These are phyloP conservation scores for Gossypium arboreum DNA, from an alignment of 345 rosid species.

Conservation along the genomic window DNA sequence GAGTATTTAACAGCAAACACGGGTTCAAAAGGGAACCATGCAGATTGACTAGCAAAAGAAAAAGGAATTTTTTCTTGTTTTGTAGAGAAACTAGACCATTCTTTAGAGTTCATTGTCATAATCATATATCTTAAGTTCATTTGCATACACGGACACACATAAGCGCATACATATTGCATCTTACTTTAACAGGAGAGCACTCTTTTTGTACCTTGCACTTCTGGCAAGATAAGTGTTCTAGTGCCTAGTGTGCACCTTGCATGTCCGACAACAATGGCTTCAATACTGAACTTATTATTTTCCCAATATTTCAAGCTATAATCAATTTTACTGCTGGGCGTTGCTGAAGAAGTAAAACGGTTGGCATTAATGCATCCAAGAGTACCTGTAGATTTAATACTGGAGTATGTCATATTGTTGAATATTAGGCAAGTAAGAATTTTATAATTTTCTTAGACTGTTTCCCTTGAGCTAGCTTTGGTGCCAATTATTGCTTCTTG, in stretches of 20 bases:
- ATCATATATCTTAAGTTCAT: background rate
- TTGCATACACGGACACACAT: background rate
- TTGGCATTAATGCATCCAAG: background rate
- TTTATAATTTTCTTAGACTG: background rate
- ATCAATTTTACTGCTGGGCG: background rate
- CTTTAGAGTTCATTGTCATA: background rate
- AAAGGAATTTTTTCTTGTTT: background rate
- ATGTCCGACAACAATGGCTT: background rate
- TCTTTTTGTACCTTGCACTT: background rate
- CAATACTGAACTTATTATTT: background rate
- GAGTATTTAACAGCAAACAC: background rate
- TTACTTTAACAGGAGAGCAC: background rate
- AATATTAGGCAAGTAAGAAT: background rate
- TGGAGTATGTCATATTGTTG: background rate
- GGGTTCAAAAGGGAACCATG: background rate
- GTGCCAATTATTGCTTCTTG: background rate
- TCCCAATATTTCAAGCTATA: background rate
- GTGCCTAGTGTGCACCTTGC: background rate
- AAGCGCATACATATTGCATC: background rate
- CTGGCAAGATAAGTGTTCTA: background rate
- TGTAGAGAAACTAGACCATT: background rate
- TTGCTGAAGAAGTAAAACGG: background rate
- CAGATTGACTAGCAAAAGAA: background rate
- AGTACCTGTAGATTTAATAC: background rate
- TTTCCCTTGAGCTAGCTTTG: background rate